Conservation (phyloP, 1,284 basidiomycete species). For the Leucoagaricus sp. region DNA sequence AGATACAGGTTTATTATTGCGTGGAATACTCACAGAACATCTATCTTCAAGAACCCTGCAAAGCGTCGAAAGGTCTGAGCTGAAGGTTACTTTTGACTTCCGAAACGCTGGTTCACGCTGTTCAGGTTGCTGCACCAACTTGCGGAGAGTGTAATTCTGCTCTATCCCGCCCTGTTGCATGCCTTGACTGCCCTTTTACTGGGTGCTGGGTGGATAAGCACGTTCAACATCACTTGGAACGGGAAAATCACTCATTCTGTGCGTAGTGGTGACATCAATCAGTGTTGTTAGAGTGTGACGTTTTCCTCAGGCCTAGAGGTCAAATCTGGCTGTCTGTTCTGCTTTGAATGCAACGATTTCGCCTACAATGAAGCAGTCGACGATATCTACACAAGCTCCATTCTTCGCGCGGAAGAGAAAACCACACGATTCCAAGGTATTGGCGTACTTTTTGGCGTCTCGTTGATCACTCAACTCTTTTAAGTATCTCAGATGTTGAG, state of each 20-base stretch:
- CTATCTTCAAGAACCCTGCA: conserved; percentile 34
- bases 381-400: conserved; percentile 33
- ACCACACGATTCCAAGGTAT: conserved; percentile 42
- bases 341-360: conserved; percentile 47
- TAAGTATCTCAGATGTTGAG: conserved; percentile 40
- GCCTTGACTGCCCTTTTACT: conserved; percentile 74
- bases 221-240: conserved; percentile 55
- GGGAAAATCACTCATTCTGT: conserved; percentile 70
- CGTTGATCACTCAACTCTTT: conserved; percentile 1
- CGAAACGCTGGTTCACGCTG: neutral
- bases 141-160: conserved; percentile 65
- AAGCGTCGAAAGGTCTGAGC: conserved; percentile 47
- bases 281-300: conserved; percentile 6
- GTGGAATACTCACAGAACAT: conserved; percentile 42
- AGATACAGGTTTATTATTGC: conserved; percentile 43
- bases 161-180: conserved; percentile 75
- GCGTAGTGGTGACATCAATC: conserved; percentile 30
- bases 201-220: conserved; percentile 74
- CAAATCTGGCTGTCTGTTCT: conserved; percentile 45
- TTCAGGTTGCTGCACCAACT: conserved; percentile 48
- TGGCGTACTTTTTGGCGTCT: conserved; percentile 3
- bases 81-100: neutral
- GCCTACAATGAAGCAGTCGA: conserved; percentile 42
- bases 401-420: conserved; percentile 44
- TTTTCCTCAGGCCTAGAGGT: conserved; percentile 40